Evolutionary conservation across 2,329 filamentous ascomycete species (phyloP).

Genomic region (Nigrospora osmanthi): DNA sequence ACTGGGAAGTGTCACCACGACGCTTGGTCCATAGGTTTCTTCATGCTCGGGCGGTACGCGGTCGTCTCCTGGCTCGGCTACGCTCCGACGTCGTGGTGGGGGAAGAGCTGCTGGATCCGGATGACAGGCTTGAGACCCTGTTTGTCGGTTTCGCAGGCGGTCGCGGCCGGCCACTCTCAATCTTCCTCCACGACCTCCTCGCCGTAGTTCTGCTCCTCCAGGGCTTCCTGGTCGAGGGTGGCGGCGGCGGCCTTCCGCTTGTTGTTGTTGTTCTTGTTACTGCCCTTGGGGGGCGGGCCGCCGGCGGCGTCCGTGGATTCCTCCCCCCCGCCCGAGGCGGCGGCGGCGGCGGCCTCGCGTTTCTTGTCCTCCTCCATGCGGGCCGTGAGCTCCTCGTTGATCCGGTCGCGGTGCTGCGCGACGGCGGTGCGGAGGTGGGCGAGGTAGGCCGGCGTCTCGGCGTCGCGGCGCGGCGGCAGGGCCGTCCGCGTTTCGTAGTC

Average conservation of each 20-base stretch:
- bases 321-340: slow-evolving; percentile 2
- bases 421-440: slow-evolving; percentile 49
- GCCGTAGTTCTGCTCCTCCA: slow-evolving; percentile 74
- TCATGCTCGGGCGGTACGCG: too few species aligned
- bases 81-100: too few species aligned
- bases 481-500: too few species aligned
- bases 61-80: too few species aligned
- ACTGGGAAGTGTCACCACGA: too few species aligned
- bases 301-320: not conserved
- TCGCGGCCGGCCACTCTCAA: slow-evolving; percentile 9
- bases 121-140: too few species aligned
- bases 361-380: slow-evolving; percentile 69
- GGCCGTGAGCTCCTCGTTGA: slow-evolving; percentile 65
- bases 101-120: too few species aligned
- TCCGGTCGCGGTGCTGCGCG: slow-evolving; percentile 49
- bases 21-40: too few species aligned
- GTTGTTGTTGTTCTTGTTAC: too few species aligned
- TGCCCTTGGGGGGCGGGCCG: not conserved
- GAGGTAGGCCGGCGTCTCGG: slow-evolving; percentile 53
- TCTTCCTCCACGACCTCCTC: slow-evolving; percentile 69
- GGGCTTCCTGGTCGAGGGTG: slow-evolving; percentile 40
- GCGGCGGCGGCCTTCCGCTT: slow-evolving; percentile 15
- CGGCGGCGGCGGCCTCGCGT: slow-evolving; percentile 26
- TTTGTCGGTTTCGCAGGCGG: not conserved
- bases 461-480: too few species aligned